Evolutionary conservation across 176 grass and related monocot species (phyloP).

Genomic region (Triticum turgidum): DNA sequence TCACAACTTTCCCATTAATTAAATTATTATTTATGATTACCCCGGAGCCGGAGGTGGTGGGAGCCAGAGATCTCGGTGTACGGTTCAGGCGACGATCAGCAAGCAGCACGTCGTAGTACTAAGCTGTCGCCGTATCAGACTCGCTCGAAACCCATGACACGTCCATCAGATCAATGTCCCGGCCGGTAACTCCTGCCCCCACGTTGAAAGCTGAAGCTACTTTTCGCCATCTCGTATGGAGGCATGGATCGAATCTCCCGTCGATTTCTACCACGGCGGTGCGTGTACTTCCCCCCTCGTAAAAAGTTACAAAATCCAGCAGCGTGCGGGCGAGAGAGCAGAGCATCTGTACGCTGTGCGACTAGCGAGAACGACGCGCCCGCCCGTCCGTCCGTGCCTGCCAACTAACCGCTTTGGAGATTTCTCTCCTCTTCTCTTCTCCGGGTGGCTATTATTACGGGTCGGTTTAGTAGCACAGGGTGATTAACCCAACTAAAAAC

Average conservation of each 20-base stretch:
- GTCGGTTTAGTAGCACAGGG: not conserved
- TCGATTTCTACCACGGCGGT: not conserved
- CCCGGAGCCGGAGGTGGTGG: not conserved
- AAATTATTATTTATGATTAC: not conserved
- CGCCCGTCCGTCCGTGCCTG: not conserved
- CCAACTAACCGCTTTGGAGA: constrained; percentile 34
- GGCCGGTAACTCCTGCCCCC: not conserved
- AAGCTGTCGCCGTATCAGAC: not conserved
- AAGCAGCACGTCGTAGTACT: not conserved
- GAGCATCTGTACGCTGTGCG: not conserved
- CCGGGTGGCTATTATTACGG: not conserved
- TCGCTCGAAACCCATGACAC: not conserved
- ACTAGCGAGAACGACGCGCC: not conserved
- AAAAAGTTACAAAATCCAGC: too few species aligned
- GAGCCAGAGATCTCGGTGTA: not conserved
- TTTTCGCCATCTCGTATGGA: not conserved
- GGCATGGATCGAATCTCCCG: not conserved
- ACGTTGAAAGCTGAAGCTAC: not conserved
- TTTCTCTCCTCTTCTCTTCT: not conserved
- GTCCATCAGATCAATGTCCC: not conserved
- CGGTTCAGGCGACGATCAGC: constrained; percentile 31
- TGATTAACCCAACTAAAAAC: constrained; percentile 26
- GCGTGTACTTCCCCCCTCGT: not conserved
- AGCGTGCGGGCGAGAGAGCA: not conserved
- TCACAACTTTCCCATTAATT: constrained; percentile 16